Conservation (phyloP, 495 filamentous ascomycete genomes). For the Hyaloscypha bicolor region DNA sequence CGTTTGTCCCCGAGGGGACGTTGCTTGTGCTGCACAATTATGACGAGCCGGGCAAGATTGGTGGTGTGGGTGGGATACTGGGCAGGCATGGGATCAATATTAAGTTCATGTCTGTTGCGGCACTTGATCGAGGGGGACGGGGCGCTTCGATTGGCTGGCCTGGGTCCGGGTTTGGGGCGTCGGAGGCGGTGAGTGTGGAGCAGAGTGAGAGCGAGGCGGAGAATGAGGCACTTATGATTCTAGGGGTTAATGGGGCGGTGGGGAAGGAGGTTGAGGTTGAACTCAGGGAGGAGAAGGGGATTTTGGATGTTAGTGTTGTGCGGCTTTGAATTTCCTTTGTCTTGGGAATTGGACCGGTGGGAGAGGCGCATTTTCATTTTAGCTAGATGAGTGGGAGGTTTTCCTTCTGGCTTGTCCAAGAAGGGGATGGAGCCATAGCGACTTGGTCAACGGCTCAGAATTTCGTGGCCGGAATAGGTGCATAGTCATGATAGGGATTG, state of each 20-base stretch:
- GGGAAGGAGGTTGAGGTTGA: slow-evolving; percentile 55
- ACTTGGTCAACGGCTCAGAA: too few relatives aligned
- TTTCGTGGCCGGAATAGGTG: too few relatives aligned
- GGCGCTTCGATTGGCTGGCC: slow-evolving; percentile 10
- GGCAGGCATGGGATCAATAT: slow-evolving; percentile 69
- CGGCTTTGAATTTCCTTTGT: slow-evolving; percentile 38
- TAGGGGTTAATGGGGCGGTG: slow-evolving; percentile 63
- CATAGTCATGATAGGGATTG: too few relatives aligned
- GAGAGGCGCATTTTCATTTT: too few relatives aligned
- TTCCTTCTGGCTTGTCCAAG: too few relatives aligned
- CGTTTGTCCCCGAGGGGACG: slow-evolving; percentile 64
- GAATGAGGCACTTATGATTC: slow-evolving; percentile 73
- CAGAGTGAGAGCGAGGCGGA: slow-evolving; percentile 24
- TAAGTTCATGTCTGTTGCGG: slow-evolving; percentile 69
- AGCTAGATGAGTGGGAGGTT: too few relatives aligned
- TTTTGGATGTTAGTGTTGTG: slow-evolving; percentile 64
- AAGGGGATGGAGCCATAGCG: too few relatives aligned
- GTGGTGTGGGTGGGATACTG: slow-evolving; percentile 64
- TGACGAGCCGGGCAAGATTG: slow-evolving; percentile 73
- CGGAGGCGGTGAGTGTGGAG: slow-evolving; percentile 19
- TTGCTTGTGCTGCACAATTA: slow-evolving; percentile 71
- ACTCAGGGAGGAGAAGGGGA: slow-evolving; percentile 57
- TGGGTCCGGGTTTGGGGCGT: slow-evolving; percentile 28
- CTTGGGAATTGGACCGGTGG: neutral
- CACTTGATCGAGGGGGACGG: slow-evolving; percentile 42